Evolutionary conservation across 1,139 yeast genomes (phyloP).

Genomic region (Keqinozyma sinolaborantium): DNA sequence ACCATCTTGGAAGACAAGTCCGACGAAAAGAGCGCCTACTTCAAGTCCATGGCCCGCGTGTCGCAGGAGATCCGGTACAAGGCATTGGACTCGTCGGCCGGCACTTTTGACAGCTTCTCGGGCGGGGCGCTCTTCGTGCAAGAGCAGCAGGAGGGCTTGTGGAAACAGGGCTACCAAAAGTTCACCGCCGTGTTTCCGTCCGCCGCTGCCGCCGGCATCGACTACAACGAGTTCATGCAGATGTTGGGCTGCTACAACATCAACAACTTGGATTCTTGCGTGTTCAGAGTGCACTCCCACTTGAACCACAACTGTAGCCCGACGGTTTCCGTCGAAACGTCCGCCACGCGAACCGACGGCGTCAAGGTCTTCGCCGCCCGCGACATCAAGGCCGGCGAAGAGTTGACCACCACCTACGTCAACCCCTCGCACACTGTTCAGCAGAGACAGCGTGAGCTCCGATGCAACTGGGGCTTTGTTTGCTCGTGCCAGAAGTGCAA

Average conservation of each 20-base stretch:
- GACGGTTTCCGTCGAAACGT: slow-evolving; percentile 53
- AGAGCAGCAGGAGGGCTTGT: slow-evolving; percentile 57
- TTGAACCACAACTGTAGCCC: slow-evolving; percentile 79
- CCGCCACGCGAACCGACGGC: slow-evolving; percentile 48
- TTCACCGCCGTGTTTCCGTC: slow-evolving; percentile 51
- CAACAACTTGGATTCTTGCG: slow-evolving; percentile 64
- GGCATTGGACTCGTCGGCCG: slow-evolving; percentile 58
- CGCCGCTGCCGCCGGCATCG: slow-evolving; percentile 23
- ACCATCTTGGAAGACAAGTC: slow-evolving; percentile 43
- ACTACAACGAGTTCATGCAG: slow-evolving; percentile 53
- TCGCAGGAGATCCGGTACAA: slow-evolving; percentile 64
- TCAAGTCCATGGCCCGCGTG: slow-evolving; percentile 64
- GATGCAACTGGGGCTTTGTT: slow-evolving; percentile 83
- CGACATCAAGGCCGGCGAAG: slow-evolving; percentile 62
- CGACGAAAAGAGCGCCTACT: slow-evolving; percentile 39
- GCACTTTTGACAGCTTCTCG: slow-evolving; percentile 46
- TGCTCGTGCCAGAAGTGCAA: slow-evolving; percentile 69
- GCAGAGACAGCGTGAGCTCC: slow-evolving; percentile 61
- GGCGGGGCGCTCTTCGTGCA: slow-evolving; percentile 51
- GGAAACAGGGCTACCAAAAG: slow-evolving; percentile 54
- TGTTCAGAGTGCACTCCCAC: slow-evolving; percentile 64
- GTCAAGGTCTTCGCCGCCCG: slow-evolving; percentile 58
- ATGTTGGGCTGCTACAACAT: slow-evolving; percentile 73
- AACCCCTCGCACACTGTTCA: slow-evolving; percentile 61
- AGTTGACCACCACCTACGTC: slow-evolving; percentile 67